Evolutionary conservation across 176 grass and related monocot genomes (phyloP), one percentile per base, ranked within the genome.

Genomic region (Triticum aestivum): DNA sequence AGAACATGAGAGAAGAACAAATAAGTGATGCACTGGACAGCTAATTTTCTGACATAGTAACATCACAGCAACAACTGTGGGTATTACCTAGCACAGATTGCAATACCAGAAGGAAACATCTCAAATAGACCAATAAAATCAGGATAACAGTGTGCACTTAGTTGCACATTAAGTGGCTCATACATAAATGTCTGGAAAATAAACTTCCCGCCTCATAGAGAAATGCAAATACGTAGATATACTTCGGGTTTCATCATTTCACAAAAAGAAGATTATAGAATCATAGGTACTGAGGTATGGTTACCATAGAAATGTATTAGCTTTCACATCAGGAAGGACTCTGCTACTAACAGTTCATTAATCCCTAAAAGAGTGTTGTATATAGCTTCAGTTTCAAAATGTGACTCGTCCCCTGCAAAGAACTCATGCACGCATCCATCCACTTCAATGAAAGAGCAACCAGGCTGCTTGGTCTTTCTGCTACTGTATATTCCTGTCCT

Each of bases 381-480:
- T 82, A 96, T 96, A 66, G 63, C 89, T 78, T 89, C 82, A 41
- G 65, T 85, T 21, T 97, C 90, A 85, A 59, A 29, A 84, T 91
- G 96, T n/a, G 87, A 91, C 78, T 59, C 86, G 76, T 95, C 93
- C 74, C 82, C 88, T 49, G 81, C 88, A 73, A 93, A 89, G 80
- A 98, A 95, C 86, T 93, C 91, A 75, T 96, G 84, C 70, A 95
- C 77, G 85, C 80, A 85, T 71, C 96, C 89, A 6, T 95, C 73
- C 70, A 98, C 89, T 92, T 98, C 96, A 88, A 98, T 88, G 80
- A 93, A 94, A 67, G 93, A 98, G 79, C 91, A 95, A 87, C 91
- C 96, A 3, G 96, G 96, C 37, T 85, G 69, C 72, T 98, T 98
- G 45, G 75, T 89, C 73, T 87, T 90, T 73, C 86, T 92, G 61